phyloP scores from a whole-genome alignment of 208 protist genomes.

The Angomonas ambiguus region DNA sequence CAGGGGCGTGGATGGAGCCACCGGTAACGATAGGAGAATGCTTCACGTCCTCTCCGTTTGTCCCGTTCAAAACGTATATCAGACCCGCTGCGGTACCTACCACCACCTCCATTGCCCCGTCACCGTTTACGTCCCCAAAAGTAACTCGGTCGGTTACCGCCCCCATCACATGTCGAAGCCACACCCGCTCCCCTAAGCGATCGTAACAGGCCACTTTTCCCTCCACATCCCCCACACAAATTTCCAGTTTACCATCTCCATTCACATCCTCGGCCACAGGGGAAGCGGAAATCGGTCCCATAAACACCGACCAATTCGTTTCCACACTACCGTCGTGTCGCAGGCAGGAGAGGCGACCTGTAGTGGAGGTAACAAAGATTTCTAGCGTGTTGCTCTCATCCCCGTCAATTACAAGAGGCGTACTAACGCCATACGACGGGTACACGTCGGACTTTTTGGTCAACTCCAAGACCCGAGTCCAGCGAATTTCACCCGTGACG shows the following conservation, averaged over 20 bases:
- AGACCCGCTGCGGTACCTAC: slow-evolving; percentile 73
- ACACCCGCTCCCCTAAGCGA: slow-evolving; percentile 58
- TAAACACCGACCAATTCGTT: slow-evolving; percentile 57
- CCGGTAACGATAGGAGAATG: slow-evolving; percentile 75
- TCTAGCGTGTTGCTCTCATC: slow-evolving; percentile 51
- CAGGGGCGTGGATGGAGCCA: slow-evolving; percentile 65
- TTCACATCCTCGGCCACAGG: slow-evolving; percentile 80
- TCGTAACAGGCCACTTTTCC: slow-evolving; percentile 85
- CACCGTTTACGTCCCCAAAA: slow-evolving; percentile 90
- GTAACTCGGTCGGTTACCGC: slow-evolving; percentile 51
- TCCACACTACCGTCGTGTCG: slow-evolving; percentile 59
- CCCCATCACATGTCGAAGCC: slow-evolving; percentile 58
- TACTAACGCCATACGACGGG: slow-evolving; percentile 64
- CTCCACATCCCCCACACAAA: slow-evolving; percentile 84
- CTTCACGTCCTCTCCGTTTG: slow-evolving; percentile 41
- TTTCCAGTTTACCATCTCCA: slow-evolving; percentile 72
- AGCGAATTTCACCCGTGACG: slow-evolving; percentile 75
- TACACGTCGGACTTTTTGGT: slow-evolving; percentile 48
- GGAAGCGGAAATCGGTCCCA: slow-evolving; percentile 71
- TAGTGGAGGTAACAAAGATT: slow-evolving; percentile 69
- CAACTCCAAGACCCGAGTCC: slow-evolving; percentile 78
- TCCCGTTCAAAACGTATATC: slow-evolving; percentile 80
- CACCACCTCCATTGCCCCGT: slow-evolving; percentile 83
- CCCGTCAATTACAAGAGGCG: slow-evolving; percentile 77
- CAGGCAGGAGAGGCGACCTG: slow-evolving; percentile 45